A percentile compares a stretch with the other conserved stretches of the same genome.
phyloP scores from a whole-genome alignment of 2,329 filamentous ascomycete species.

The Alternaria longipes region DNA sequence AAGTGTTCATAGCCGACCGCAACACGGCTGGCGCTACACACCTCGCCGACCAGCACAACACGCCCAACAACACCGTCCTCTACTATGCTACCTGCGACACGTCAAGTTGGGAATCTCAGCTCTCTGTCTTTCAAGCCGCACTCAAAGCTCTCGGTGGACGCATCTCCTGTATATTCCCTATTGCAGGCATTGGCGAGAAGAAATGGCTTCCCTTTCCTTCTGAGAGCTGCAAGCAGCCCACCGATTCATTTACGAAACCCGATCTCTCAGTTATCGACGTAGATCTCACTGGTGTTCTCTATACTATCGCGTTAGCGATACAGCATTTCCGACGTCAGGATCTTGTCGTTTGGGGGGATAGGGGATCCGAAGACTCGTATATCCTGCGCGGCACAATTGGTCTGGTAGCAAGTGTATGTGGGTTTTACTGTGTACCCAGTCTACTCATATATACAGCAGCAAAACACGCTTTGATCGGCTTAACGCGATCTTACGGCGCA shows the following conservation, averaged over 20 bases:
- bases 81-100: slow-evolving; percentile 44
- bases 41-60: slow-evolving; percentile 33
- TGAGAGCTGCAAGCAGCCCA: slow-evolving; percentile 24
- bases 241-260: slow-evolving; percentile 49
- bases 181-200: slow-evolving; percentile 55
- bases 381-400: slow-evolving; percentile 48
- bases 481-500: slow-evolving; percentile 54
- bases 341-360: slow-evolving; percentile 31
- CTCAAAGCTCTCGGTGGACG: slow-evolving; percentile 47
- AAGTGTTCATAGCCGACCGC: slow-evolving; percentile 60
- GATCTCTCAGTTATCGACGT: slow-evolving; percentile 53
- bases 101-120: slow-evolving; percentile 51
- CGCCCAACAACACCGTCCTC: slow-evolving; percentile 8
- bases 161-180: slow-evolving; percentile 54
- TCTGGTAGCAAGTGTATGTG: slow-evolving; percentile 53
- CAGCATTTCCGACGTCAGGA: slow-evolving; percentile 57
- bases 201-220: slow-evolving; percentile 42
- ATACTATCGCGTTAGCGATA: slow-evolving; percentile 53
- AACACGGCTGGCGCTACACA: slow-evolving; percentile 38
- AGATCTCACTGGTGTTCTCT: slow-evolving; percentile 55
- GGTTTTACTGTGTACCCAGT: slow-evolving; percentile 54
- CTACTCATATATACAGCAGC: slow-evolving; percentile 57
- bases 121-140: slow-evolving; percentile 48
- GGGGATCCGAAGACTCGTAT: slow-evolving; percentile 17
- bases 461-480: slow-evolving; percentile 53